These are phyloP conservation scores for Dianthus caryophyllus DNA, from an alignment of 148 eudicot species.

Conservation along the genomic window DNA sequence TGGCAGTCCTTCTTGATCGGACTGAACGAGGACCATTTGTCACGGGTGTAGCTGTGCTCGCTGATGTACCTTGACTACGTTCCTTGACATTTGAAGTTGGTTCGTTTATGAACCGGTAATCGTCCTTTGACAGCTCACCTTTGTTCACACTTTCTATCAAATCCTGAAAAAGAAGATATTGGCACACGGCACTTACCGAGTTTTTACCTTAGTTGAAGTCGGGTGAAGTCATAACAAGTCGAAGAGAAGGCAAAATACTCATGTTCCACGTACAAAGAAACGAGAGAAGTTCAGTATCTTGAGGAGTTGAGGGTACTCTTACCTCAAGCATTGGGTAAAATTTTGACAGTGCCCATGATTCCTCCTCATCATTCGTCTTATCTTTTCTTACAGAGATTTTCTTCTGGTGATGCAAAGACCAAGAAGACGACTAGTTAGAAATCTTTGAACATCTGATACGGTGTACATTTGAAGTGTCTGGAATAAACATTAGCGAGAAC, in stretches of 20 bases:
- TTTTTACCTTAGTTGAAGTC: too few relatives aligned
- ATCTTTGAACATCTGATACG: slow-evolving; percentile 5
- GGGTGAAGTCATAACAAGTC: too few relatives aligned
- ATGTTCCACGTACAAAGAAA: neutral
- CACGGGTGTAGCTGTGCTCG: slow-evolving; percentile 28
- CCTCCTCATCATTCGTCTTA: slow-evolving; percentile 66
- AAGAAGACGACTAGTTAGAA: slow-evolving; percentile 7
- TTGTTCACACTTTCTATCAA: slow-evolving; percentile 69
- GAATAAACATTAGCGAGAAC: neutral
- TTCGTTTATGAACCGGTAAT: slow-evolving; percentile 69
- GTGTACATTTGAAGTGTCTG: neutral
- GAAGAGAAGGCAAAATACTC: slow-evolving; percentile 7
- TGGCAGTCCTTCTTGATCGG: slow-evolving; percentile 92
- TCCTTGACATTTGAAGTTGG: slow-evolving; percentile 33
- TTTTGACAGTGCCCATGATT: slow-evolving; percentile 80
- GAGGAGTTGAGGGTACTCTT: slow-evolving; percentile 12
- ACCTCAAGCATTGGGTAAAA: slow-evolving; percentile 97
- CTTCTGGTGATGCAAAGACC: slow-evolving; percentile 40
- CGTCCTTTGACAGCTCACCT: slow-evolving; percentile 66
- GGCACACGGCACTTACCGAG: neutral
- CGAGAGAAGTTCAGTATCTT: neutral
- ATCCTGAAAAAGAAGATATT: slow-evolving; percentile 46
- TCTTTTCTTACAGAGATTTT: slow-evolving; percentile 83
- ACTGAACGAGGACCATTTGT: slow-evolving; percentile 62
- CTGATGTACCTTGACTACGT: slow-evolving; percentile 31